Evolutionary conservation across 2,329 filamentous ascomycete genomes (phyloP).

Genomic region (Cercospora citrullina): DNA sequence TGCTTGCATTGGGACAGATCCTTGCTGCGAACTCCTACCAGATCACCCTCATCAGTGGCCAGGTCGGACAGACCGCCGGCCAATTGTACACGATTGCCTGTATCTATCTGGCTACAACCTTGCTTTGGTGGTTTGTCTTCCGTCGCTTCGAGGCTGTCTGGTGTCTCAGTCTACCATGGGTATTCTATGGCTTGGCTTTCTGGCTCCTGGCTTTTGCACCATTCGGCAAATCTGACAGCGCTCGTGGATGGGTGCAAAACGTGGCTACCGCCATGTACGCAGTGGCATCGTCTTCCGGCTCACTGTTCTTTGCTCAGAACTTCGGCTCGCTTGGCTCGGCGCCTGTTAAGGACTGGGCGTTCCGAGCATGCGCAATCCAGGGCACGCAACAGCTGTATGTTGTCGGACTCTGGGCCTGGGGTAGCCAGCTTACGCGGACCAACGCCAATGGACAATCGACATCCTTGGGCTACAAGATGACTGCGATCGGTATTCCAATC

Average conservation of each 20-base stretch:
- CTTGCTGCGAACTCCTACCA: constrained; percentile 68
- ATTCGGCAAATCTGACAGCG: constrained; percentile 45
- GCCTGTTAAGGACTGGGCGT: constrained; percentile 66
- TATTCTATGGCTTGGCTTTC: constrained; percentile 64
- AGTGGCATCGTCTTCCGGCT: constrained; percentile 62
- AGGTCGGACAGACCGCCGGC: constrained; percentile 58
- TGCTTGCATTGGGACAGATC: constrained; percentile 63
- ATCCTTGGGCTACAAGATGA: constrained; percentile 34
- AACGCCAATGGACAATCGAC: constrained; percentile 45
- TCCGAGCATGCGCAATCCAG: constrained; percentile 65
- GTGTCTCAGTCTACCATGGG: constrained; percentile 61
- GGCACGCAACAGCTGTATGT: constrained; percentile 68
- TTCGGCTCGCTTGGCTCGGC: constrained; percentile 55
- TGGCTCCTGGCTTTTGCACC: constrained; percentile 63
- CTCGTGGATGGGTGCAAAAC: constrained; percentile 59
- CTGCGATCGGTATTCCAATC: constrained; percentile 59
- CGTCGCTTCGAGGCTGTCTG: constrained; percentile 58
- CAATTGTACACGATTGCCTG: constrained; percentile 62
- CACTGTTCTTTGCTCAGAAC: constrained; percentile 66
- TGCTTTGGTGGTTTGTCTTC: constrained; percentile 65
- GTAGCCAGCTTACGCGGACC: constrained; percentile 53
- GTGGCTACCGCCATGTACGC: constrained; percentile 63
- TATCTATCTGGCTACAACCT: constrained; percentile 59
- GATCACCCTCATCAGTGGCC: constrained; percentile 65
- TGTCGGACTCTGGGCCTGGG: constrained; percentile 67